A percentile compares a stretch with the other conserved stretches of the same genome.
phyloP scores from a whole-genome alignment of 768 basidiomycete genomes.

The Termitomyces sp. region DNA sequence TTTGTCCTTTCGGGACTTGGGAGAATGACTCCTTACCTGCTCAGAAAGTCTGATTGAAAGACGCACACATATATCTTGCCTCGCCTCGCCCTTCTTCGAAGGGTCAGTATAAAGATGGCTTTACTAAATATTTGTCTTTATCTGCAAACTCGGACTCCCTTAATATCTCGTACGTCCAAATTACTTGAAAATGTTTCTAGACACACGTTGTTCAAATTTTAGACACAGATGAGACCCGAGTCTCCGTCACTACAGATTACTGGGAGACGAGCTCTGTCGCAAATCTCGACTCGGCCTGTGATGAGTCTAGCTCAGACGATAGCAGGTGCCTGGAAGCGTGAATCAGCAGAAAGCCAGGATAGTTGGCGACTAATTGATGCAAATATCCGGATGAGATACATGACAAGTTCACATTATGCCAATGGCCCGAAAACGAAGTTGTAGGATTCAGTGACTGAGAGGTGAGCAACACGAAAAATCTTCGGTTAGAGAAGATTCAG shows the following conservation, averaged over 20 bases:
- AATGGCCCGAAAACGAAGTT: conserved; percentile 44
- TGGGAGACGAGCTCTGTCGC: conserved; percentile 25
- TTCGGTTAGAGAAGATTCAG: not conserved
- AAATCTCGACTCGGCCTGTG: conserved; percentile 21
- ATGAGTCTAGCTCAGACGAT: conserved; percentile 58
- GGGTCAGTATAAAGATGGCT: conserved; percentile 44
- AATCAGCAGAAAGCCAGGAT: conserved; percentile 54
- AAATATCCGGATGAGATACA: conserved; percentile 47
- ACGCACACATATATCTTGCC: conserved; percentile 28
- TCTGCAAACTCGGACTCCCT: conserved; percentile 23
- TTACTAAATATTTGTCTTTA: conserved; percentile 28
- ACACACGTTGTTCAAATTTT: conserved; percentile 22
- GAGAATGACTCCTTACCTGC: conserved; percentile 34
- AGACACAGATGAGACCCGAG: conserved; percentile 38
- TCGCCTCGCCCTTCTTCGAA: conserved; percentile 32
- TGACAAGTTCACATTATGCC: conserved; percentile 28
- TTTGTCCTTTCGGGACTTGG: conserved; percentile 35
- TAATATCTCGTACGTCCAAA: conserved; percentile 33
- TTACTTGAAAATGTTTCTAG: conserved; percentile 23
- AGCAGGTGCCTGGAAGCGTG: conserved; percentile 62
- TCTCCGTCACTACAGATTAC: conserved; percentile 31
- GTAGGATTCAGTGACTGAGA: conserved; percentile 24
- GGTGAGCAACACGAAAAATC: conserved; percentile 10
- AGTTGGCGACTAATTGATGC: conserved; percentile 50
- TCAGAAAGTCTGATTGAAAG: conserved; percentile 33